Conservation (phyloP, 768 basidiomycete species). For the Amanita rimosa region DNA sequence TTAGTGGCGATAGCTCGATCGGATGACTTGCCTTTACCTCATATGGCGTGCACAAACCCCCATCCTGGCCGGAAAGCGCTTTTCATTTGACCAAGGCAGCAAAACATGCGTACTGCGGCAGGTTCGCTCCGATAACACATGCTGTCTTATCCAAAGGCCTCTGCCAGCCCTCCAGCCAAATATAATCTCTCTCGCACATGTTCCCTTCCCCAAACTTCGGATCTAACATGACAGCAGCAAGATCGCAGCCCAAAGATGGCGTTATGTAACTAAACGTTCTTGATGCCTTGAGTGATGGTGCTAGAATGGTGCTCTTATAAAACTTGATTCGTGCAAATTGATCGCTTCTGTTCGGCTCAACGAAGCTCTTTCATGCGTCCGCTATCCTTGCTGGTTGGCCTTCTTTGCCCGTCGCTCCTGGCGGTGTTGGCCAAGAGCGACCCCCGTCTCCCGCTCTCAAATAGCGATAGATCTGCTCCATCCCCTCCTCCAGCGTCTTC, state of each 20-base stretch:
- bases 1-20: too few species aligned
- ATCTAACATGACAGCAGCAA: neutral
- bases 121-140: too few species aligned
- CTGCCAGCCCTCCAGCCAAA: too few species aligned
- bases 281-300: neutral
- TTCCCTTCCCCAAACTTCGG: too few species aligned
- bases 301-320: neutral
- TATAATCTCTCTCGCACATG: too few species aligned
- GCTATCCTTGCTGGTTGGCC: neutral
- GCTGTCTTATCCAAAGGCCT: too few species aligned
- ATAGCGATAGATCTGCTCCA: neutral
- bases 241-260: neutral
- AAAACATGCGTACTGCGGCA: too few species aligned
- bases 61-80: too few species aligned
- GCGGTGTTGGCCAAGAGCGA: constrained; percentile 1
- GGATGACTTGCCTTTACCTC: too few species aligned
- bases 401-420: constrained; percentile 6
- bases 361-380: neutral
- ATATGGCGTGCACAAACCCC: too few species aligned
- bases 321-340: neutral
- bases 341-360: neutral
- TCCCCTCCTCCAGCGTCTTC: neutral
- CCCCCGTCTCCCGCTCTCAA: too few species aligned
- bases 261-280: neutral
- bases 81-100: too few species aligned